Base-by-base conservation (phyloP, 129 eudicot genomes). In the Rutidosis leptorrhynchoides region DNA sequence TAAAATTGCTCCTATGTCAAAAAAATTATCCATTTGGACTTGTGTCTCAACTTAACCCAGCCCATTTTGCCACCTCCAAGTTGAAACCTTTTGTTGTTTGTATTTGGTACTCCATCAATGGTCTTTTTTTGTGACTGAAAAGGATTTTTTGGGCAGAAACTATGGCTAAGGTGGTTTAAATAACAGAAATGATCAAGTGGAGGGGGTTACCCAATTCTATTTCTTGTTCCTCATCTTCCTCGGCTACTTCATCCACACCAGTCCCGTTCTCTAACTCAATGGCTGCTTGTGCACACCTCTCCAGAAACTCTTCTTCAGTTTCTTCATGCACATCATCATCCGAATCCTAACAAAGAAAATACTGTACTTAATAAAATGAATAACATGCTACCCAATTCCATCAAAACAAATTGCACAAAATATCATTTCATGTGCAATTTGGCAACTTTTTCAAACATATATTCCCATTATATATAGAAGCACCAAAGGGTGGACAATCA, bases 271-370 rank as follows among this genome's bases (percentile, higher is more conserved):
- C 95, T 84, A 87, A 70, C 42, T 76, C 87, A 17, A 67, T 72
- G 23, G 96, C 96, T 32, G 84, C 86, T 59, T 88, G 75, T 21
- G 91, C 96, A 75, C 87, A 84, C 78, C 91, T 79, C 70, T 88
- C 81, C 65, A 88, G 68, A 76, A 88, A 88, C 29, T 88, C 84
- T 64, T 88, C 91, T 80, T 88, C 91, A 8, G 91, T 88, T 76
- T 88, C 96, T 80, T 88, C 96, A 42, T 55, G 86, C 54, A 79
- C 77, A 61, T 81, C 90, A 64, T 81, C 88, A 6, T 82, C 84
- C 5, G 80, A 77, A 30, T 71, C 77, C 68, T 77, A 27, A 43
- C 22, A 67, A 48, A 27, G 22, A 59, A 10, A 40, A 64, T 15
- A 42, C 33, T 46, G 55, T 15, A 42, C 33, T 46, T 22, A 16